Evolutionary conservation across 108 stramenopile genomes (phyloP), one percentile per base, ranked within the genome.

Genomic region (Pseudonitzschia pungens): DNA sequence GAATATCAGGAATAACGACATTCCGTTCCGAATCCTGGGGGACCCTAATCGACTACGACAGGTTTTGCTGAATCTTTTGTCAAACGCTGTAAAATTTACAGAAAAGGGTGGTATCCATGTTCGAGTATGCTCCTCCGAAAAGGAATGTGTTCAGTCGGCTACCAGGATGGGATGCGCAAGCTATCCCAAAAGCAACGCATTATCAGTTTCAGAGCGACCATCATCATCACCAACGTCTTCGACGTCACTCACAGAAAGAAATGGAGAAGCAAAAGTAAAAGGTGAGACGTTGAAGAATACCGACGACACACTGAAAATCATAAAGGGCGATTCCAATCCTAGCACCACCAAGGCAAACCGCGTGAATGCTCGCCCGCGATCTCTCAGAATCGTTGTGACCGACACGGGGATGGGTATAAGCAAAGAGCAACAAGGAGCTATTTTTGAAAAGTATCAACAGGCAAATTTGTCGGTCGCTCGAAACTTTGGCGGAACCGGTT

Each of bases 61-160:
- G 72, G 75, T 89, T 24, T 42, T 89, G 14, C 55, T 79, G n/a
- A 89, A 86, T 66, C 56, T 89, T 15, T 59, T 86, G n/a, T 74
- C 74, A 51, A 89, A 89, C 68, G 85, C 87, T 9, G 69, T 86
- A 66, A 89, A 89, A 53, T 89, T 89, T 58, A 89, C 87, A 15
- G 42, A 70, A 16, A 9, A 44, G 4, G 85, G 85, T 6, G 63
- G 71, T 21, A 73, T 83, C 24, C 28, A 57, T 41, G 45, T 68
- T 45, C 42, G 51, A 45, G 71, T 60, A 15, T 56, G 41, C 45
- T 67, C 66, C 27, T 40, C 32, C n/a, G 31, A 12, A 4, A 16
- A 41, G n/a, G 20, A 55, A 55, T 22, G 21, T 21, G 26, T 11
- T 22, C 32, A 32, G 14, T 11, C 28, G 4, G 21, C 18, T 0